A percentile compares a stretch with the other conserved stretches of the same genome.
Evolutionary conservation across 495 filamentous ascomycete species (phyloP).

Genomic region (Oidiodendron maius): DNA sequence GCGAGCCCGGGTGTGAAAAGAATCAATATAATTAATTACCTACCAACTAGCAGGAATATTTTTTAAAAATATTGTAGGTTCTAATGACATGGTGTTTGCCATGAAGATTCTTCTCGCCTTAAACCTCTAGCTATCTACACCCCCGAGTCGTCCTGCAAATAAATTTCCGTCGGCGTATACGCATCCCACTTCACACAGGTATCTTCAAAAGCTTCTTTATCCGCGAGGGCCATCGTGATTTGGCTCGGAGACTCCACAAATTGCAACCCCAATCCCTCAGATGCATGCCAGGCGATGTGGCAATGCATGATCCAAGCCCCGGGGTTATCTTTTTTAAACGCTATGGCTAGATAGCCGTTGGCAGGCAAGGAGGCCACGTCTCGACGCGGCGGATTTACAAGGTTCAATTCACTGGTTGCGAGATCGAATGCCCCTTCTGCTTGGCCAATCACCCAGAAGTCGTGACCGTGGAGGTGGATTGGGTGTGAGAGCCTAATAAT

Average conservation of each 20-base stretch:
- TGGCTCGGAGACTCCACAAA: constrained; percentile 32
- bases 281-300: constrained; percentile 50
- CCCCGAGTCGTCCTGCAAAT: constrained; percentile 39
- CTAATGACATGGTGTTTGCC: too few relatives aligned
- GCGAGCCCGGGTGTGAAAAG: too few relatives aligned
- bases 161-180: constrained; percentile 25
- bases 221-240: constrained; percentile 21
- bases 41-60: too few relatives aligned
- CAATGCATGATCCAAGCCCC: constrained; percentile 48
- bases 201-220: constrained; percentile 27
- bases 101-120: too few relatives aligned
- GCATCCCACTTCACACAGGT: constrained; percentile 36
- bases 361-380: constrained; percentile 48
- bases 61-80: too few relatives aligned
- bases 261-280: constrained; percentile 36
- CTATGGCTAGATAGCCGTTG: constrained; percentile 40
- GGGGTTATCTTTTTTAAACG: constrained; percentile 44
- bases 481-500: constrained; percentile 20
- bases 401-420: constrained; percentile 25
- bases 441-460: constrained; percentile 50
- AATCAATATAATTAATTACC: too few relatives aligned
- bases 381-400: constrained; percentile 43
- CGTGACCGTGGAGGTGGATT: constrained; percentile 51
- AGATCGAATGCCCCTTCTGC: constrained; percentile 25
- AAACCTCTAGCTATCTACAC: constrained; percentile 26